Conservation (phyloP, 2,329 filamentous ascomycete genomes). For the Byssoonygena ceratinophila region DNA sequence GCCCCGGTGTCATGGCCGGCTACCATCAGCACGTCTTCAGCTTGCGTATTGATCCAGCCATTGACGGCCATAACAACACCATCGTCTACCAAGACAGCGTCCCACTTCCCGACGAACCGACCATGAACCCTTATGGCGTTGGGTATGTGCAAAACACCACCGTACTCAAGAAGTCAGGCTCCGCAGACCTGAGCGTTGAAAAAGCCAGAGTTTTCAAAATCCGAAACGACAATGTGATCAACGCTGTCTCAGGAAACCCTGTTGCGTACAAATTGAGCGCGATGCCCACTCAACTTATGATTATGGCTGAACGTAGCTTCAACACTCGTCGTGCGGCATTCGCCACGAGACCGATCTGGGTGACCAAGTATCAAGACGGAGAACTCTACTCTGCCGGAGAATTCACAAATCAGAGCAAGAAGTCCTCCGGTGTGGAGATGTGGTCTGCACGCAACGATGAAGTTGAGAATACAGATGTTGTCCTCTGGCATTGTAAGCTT, state of each 20-base stretch:
- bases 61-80: slow-evolving; percentile 47
- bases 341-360: slow-evolving; percentile 46
- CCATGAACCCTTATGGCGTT: slow-evolving; percentile 43
- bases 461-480: slow-evolving; percentile 39
- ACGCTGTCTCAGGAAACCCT: slow-evolving; percentile 45
- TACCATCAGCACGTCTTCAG: slow-evolving; percentile 73
- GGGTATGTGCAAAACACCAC: slow-evolving; percentile 44
- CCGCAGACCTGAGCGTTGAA: slow-evolving; percentile 40
- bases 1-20: slow-evolving; percentile 56
- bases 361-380: slow-evolving; percentile 44
- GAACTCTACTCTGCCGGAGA: slow-evolving; percentile 46
- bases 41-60: slow-evolving; percentile 52
- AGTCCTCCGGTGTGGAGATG: slow-evolving; percentile 44
- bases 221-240: slow-evolving; percentile 42
- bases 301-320: slow-evolving; percentile 41
- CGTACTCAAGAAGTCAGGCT: slow-evolving; percentile 37
- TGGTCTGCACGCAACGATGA: slow-evolving; percentile 41
- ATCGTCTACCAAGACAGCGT: slow-evolving; percentile 50
- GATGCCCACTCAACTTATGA: slow-evolving; percentile 49
- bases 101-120: slow-evolving; percentile 47
- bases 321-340: slow-evolving; percentile 45
- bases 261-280: slow-evolving; percentile 49
- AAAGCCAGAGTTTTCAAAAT: slow-evolving; percentile 50
- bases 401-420: slow-evolving; percentile 48
- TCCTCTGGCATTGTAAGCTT: slow-evolving; percentile 32